phyloP scores from a whole-genome alignment of 768 basidiomycete genomes.

The Dictyophora rubrovolvata region DNA sequence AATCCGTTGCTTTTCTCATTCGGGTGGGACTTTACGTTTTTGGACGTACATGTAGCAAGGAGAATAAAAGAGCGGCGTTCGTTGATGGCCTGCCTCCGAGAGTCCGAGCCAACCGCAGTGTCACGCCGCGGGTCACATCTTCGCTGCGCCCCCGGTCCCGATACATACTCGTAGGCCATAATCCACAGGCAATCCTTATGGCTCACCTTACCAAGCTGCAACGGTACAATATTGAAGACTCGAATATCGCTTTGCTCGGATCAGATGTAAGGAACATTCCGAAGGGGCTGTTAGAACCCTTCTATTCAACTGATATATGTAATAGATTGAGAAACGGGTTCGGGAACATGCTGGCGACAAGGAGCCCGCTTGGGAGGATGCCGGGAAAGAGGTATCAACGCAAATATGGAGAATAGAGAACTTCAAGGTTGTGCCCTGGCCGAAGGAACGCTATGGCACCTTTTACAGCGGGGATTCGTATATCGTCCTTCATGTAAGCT shows the following conservation, averaged over 20 bases:
- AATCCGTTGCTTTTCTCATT: too few relatives aligned
- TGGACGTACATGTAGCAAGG: too few relatives aligned
- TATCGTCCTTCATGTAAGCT: constrained; percentile 47
- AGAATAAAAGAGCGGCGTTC: too few relatives aligned
- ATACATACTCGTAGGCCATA: too few relatives aligned
- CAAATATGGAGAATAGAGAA: constrained; percentile 53
- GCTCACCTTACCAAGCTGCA: constrained; percentile 38
- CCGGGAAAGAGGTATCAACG: constrained; percentile 33
- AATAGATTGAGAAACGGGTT: constrained; percentile 47
- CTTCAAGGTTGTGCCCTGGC: constrained; percentile 45
- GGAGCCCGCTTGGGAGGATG: constrained; percentile 41
- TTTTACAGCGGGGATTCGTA: constrained; percentile 63
- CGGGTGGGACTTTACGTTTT: too few relatives aligned
- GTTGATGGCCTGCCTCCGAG: too few relatives aligned
- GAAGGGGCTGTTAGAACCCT: background rate
- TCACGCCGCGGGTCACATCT: too few relatives aligned
- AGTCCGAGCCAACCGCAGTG: too few relatives aligned
- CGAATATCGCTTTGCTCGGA: constrained; percentile 52
- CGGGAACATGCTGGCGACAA: constrained; percentile 40
- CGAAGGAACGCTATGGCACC: constrained; percentile 36
- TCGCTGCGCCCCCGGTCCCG: too few relatives aligned
- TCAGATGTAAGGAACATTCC: constrained; percentile 37
- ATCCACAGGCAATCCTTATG: constrained; percentile 18
- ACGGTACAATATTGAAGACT: constrained; percentile 49
- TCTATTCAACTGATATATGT: background rate